Percentiles rank a stretch among this genome's conserved stretches.
These are phyloP conservation scores for Rhynchospora pubera DNA, from an alignment of 176 grass and related monocot genomes.

Conservation along the genomic window DNA sequence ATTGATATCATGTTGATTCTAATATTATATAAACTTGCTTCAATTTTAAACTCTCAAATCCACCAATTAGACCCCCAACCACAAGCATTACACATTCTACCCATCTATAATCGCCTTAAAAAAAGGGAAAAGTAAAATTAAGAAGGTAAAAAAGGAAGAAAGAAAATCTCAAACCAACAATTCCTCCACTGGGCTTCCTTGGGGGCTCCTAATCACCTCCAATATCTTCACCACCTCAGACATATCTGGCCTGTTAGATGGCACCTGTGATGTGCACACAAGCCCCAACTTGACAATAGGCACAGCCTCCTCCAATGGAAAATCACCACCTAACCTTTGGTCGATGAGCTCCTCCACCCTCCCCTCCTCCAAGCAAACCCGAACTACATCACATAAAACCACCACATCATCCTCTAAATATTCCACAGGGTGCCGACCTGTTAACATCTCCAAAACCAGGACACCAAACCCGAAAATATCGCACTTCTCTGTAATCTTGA, in stretches of 20 bases:
- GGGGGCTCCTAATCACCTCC: slow-evolving; percentile 64
- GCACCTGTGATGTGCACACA: slow-evolving; percentile 85
- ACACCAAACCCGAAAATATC: slow-evolving; percentile 86
- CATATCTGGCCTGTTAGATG: slow-evolving; percentile 88
- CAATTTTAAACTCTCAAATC: neutral
- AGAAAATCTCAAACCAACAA: slow-evolving; percentile 37
- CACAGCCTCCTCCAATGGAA: slow-evolving; percentile 60
- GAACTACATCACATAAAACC: slow-evolving; percentile 70
- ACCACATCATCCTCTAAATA: slow-evolving; percentile 97
- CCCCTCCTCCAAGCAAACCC: slow-evolving; percentile 69
- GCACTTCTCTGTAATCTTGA: slow-evolving; percentile 93
- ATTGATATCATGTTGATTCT: slow-evolving; percentile 9
- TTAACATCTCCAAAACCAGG: slow-evolving; percentile 60
- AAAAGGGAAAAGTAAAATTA: slow-evolving; percentile 16
- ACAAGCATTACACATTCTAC: slow-evolving; percentile 40
- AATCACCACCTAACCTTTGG: slow-evolving; percentile 46
- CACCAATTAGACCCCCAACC: slow-evolving; percentile 3
- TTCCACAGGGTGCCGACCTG: slow-evolving; percentile 63
- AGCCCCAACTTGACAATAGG: slow-evolving; percentile 82
- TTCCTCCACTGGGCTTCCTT: slow-evolving; percentile 47
- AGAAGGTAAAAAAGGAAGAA: slow-evolving; percentile 13
- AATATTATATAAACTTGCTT: slow-evolving; percentile 18
- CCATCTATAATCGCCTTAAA: slow-evolving; percentile 19
- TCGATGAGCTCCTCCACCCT: slow-evolving; percentile 63
- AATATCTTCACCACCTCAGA: slow-evolving; percentile 71